Evolutionary conservation across 2,329 filamentous ascomycete species (phyloP).

Genomic region (Monilinia fructigena): DNA sequence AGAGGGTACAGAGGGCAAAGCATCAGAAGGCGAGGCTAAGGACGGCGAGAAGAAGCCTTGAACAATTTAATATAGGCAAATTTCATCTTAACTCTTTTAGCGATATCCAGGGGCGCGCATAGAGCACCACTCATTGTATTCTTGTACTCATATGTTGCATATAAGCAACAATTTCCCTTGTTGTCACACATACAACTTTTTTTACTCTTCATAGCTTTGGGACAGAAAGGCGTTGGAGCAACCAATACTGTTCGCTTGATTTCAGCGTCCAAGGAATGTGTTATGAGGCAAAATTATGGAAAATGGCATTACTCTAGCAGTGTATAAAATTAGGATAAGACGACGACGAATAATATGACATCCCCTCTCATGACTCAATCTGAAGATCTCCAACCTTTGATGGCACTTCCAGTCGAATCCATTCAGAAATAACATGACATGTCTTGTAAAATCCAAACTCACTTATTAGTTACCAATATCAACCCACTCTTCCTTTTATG

Average conservation of each 20-base stretch:
- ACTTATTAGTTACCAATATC: background rate
- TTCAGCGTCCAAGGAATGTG: constrained; percentile 35
- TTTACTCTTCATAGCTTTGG: constrained; percentile 40
- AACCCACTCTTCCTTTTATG: background rate
- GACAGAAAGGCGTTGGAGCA: constrained; percentile 39
- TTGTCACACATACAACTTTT: constrained; percentile 37
- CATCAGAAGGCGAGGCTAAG: constrained; percentile 71
- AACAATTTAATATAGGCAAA: constrained; percentile 39
- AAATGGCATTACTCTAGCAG: constrained; percentile 36
- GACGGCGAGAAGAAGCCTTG: constrained; percentile 62
- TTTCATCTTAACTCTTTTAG: constrained; percentile 35
- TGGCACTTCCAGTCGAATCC: background rate
- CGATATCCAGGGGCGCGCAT: constrained; percentile 38
- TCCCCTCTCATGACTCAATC: constrained; percentile 51
- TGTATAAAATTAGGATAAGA: constrained; percentile 47
- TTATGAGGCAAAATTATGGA: constrained; percentile 35
- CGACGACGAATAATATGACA: constrained; percentile 53
- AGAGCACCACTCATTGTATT: constrained; percentile 40
- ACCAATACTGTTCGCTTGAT: constrained; percentile 35
- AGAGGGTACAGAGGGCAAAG: constrained; percentile 46
- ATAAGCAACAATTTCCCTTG: constrained; percentile 39
- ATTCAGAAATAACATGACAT: background rate
- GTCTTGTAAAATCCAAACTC: background rate
- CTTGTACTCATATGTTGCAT: constrained; percentile 42
- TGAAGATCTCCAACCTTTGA: background rate